Evolutionary conservation across 2,329 filamentous ascomycete genomes (phyloP).

Genomic region (Dothidotthia symphoricarpi): DNA sequence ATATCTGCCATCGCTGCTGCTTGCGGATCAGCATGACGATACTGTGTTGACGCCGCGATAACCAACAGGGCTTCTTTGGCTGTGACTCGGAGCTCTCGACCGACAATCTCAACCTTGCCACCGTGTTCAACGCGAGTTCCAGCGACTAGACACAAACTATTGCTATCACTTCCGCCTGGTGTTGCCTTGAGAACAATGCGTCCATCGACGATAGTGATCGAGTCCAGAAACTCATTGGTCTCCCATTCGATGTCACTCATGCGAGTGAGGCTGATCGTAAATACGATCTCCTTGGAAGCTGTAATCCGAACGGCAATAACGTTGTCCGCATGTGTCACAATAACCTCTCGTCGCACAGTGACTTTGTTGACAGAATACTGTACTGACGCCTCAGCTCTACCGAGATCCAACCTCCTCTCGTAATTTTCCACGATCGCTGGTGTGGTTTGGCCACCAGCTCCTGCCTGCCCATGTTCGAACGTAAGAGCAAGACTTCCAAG

Average conservation of each 20-base stretch:
- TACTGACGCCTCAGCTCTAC: conserved; percentile 39
- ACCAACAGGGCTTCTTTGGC: conserved; percentile 39
- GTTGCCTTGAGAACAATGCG: conserved; percentile 11
- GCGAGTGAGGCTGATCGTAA: conserved; percentile 37
- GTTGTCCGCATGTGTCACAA: conserved; percentile 47
- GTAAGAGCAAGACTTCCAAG: conserved; percentile 27
- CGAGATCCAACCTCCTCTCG: conserved; percentile 43
- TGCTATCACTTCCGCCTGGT: conserved; percentile 11
- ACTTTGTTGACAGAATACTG: conserved; percentile 40
- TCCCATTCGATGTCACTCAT: conserved; percentile 47
- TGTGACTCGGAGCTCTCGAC: conserved; percentile 37
- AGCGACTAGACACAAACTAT: conserved; percentile 9
- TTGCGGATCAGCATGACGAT: conserved; percentile 33
- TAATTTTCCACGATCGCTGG: conserved; percentile 27
- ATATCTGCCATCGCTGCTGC: conserved; percentile 26
- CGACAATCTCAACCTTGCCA: conserved; percentile 5
- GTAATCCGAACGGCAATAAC: conserved; percentile 40
- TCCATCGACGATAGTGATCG: conserved; percentile 28
- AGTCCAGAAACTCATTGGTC: conserved; percentile 47
- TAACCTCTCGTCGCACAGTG: conserved; percentile 38
- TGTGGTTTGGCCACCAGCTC: conserved; percentile 4
- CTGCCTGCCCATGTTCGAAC: conserved; percentile 3
- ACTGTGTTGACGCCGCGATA: conserved; percentile 45
- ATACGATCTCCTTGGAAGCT: conserved; percentile 13
- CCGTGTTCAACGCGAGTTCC: conserved; percentile 2